Base-by-base conservation (phyloP, 768 basidiomycete genomes). In the Amanita molliuscula region DNA sequence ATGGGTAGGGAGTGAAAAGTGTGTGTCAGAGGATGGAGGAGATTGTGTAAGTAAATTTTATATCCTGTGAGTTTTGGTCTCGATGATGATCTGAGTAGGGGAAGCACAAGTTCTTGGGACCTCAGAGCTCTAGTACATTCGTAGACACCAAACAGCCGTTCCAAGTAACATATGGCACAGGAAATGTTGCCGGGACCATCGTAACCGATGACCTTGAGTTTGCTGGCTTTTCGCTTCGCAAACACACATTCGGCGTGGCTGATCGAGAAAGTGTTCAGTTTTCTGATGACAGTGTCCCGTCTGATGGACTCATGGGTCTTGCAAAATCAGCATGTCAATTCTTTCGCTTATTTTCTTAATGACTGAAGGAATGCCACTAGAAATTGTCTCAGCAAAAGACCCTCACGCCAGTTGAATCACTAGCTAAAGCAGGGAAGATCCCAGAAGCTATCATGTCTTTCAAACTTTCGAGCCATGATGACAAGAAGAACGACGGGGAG, bases 221-320 rank as follows among this genome's bases (percentile, higher is more conserved):
- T 48, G 86, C 81, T 3, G 84, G 82, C 16, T 68, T 90, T 35
- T 54, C 64, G 0, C 68, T 90, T 34, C 60, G 60, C 4, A 67
- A 57, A 3, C 85, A 88, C 62, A 75, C 71, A 0, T 88, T 91
- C 53, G 89, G 89, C 48, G 79, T 81, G 18, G 76, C 84, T 6
- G 65, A 63, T 1, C 34, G 56, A 10, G 88, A 90, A 63, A 79
- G 74, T 44, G 57, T 62, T 0, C 79, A 88, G 29, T 89, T 91
- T 65, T 69, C 79, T 11, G 58, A 59, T 33, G 53, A 71, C 55
- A 47, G 53, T 1, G 69, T 71, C 35, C 68, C 75, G 1, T 87
- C 85, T 54, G 83, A 88, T 59, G 85, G 88, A 13, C 63, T 90
- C 33, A 83, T 88, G 80, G 87, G 88, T 31, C 72, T 87, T 43